Conservation (phyloP, 2,329 filamentous ascomycete species). For the Diplocarpon rosae region DNA sequence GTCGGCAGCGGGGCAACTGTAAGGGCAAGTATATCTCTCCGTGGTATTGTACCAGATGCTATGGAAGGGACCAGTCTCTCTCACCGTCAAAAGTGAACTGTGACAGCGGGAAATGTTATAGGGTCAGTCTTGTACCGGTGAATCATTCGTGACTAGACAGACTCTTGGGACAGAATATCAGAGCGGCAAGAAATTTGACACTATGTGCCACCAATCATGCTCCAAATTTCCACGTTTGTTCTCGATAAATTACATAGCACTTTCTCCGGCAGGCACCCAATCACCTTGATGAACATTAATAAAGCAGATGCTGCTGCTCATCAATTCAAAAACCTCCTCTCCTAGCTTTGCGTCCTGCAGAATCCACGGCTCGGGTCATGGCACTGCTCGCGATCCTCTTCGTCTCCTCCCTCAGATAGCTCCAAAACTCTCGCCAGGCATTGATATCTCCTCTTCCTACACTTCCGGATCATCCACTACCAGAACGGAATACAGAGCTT, state of each 20-base stretch:
- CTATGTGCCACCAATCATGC: too few species aligned
- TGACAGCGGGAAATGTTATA: neutral
- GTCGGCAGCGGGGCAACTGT: slow-evolving; percentile 7
- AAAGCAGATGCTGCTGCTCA: too few species aligned
- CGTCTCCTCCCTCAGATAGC: neutral
- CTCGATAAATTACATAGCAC: too few species aligned
- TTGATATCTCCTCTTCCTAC: neutral
- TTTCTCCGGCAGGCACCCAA: too few species aligned
- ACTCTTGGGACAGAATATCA: too few species aligned
- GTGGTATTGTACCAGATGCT: slow-evolving; percentile 2
- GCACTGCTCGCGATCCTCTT: neutral
- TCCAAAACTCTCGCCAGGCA: neutral
- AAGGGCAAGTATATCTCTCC: slow-evolving; percentile 7
- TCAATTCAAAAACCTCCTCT: neutral
- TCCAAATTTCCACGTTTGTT: too few species aligned
- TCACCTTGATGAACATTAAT: too few species aligned
- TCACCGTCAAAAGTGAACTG: neutral
- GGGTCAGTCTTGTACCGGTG: neutral
- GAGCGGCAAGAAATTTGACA: too few species aligned
- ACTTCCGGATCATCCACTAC: neutral
- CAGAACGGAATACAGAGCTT: neutral
- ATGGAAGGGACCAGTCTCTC: slow-evolving; percentile 3
- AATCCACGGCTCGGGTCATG: neutral
- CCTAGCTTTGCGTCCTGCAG: neutral
- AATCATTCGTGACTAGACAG: too few species aligned